These are phyloP conservation scores for Colletotrichum melonis DNA, from an alignment of 2,329 filamentous ascomycete species.

Conservation along the genomic window DNA sequence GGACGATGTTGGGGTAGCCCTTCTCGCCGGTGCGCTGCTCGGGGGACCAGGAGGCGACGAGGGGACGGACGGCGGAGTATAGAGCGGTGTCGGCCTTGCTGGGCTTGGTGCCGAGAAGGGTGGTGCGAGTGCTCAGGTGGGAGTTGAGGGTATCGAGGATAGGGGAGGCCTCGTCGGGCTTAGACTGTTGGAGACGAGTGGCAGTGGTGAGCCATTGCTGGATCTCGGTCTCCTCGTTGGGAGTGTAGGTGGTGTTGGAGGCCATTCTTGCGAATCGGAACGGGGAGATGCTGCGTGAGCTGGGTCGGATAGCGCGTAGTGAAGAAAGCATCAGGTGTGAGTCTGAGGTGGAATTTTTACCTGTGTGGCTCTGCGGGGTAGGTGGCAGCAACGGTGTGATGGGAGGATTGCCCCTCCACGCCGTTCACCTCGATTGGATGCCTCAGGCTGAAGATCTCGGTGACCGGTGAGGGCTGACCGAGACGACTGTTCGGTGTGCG, in stretches of 20 bases:
- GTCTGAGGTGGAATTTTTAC: constrained; percentile 20
- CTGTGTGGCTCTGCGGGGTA: constrained; percentile 31
- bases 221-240: constrained; percentile 86
- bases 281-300: constrained; percentile 48
- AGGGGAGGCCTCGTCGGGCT: constrained; percentile 66
- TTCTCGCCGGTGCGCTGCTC: constrained; percentile 92
- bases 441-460: neutral
- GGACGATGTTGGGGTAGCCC: constrained; percentile 90
- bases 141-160: constrained; percentile 85
- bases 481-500: neutral
- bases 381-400: neutral
- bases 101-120: constrained; percentile 88
- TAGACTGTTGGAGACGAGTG: constrained; percentile 70
- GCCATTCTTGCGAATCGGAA: constrained; percentile 67
- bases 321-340: constrained; percentile 55
- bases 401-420: constrained; percentile 26
- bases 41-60: constrained; percentile 81
- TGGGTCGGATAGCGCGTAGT: constrained; percentile 52
- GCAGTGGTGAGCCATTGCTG: constrained; percentile 88
- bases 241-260: constrained; percentile 77
- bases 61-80: constrained; percentile 81
- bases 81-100: constrained; percentile 87
- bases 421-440: neutral
- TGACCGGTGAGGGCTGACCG: neutral
- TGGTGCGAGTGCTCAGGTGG: constrained; percentile 89